These are phyloP conservation scores for Hortaea werneckii DNA, from an alignment of 2,329 filamentous ascomycete genomes.

Conservation along the genomic window DNA sequence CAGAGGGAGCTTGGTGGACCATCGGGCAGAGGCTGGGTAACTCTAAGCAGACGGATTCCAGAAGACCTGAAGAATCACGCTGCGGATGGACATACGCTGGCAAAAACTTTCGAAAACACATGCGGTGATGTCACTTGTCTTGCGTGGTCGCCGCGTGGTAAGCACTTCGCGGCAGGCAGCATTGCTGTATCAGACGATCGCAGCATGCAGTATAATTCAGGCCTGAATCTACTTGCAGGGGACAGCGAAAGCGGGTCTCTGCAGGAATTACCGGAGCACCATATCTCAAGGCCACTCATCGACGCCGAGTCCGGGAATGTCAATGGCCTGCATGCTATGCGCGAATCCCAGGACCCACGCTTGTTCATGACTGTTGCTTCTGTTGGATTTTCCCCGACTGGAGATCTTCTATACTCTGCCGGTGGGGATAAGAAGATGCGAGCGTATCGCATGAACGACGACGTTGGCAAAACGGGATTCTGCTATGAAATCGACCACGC, in stretches of 20 bases:
- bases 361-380: conserved; percentile 48
- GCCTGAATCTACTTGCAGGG: conserved; percentile 48
- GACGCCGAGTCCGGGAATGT: conserved; percentile 24
- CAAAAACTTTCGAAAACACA: conserved; percentile 40
- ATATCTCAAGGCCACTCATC: conserved; percentile 30
- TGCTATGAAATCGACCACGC: conserved; percentile 31
- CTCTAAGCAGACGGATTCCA: conserved; percentile 3
- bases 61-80: conserved; percentile 24
- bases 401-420: conserved; percentile 26
- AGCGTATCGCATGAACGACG: conserved; percentile 22
- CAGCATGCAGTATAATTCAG: conserved; percentile 51
- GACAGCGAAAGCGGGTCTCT: conserved; percentile 33
- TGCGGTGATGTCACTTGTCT: conserved; percentile 48
- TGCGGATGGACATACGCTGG: conserved; percentile 29
- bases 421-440: conserved; percentile 45
- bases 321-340: conserved; percentile 37
- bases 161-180: conserved; percentile 46
- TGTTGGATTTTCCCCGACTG: conserved; percentile 40
- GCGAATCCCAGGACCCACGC: conserved; percentile 39
- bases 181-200: conserved; percentile 45
- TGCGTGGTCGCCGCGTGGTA: conserved; percentile 47
- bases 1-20: conserved; percentile 17
- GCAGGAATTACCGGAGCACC: conserved; percentile 46
- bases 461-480: conserved; percentile 3
- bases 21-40: conserved; percentile 10